phyloP scores from a whole-genome alignment of 495 filamentous ascomycete genomes.

The Penicillium ucsense region DNA sequence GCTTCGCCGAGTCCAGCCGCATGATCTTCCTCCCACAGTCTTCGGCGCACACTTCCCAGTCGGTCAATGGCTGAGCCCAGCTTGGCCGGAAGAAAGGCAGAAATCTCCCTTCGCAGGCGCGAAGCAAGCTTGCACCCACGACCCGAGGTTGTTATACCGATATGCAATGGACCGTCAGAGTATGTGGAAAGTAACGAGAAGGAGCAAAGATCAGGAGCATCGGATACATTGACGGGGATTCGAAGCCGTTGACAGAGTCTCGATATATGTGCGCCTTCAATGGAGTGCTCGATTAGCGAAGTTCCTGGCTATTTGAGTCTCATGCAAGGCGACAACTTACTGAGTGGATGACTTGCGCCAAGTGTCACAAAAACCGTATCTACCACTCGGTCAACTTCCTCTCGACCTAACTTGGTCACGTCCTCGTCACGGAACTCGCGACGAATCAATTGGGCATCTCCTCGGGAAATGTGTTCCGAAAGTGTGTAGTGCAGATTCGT shows the following conservation, averaged over 20 bases:
- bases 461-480: conserved; percentile 59
- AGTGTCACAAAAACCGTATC: conserved; percentile 88
- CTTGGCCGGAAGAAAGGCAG: conserved; percentile 63
- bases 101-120: conserved; percentile 81
- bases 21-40: conserved; percentile 73
- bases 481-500: conserved; percentile 61
- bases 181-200: conserved; percentile 86
- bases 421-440: conserved; percentile 65
- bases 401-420: conserved; percentile 63
- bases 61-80: conserved; percentile 75
- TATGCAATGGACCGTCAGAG: conserved; percentile 82
- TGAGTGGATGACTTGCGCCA: conserved; percentile 41
- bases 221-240: conserved; percentile 88
- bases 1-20: conserved; percentile 37
- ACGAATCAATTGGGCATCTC: conserved; percentile 61
- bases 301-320: no score
- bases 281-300: background rate
- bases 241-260: conserved; percentile 64
- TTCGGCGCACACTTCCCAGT: conserved; percentile 64
- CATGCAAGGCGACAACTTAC: conserved; percentile 22
- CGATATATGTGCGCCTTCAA: conserved; percentile 56
- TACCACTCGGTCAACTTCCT: conserved; percentile 68
- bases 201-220: conserved; percentile 78
- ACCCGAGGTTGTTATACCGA: conserved; percentile 93
- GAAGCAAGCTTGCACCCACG: conserved; percentile 90